Percentiles rank a stretch among this genome's conserved stretches.
These are phyloP conservation scores for Boehmeria nivea DNA, from an alignment of 306 rosid species.

Conservation along the genomic window DNA sequence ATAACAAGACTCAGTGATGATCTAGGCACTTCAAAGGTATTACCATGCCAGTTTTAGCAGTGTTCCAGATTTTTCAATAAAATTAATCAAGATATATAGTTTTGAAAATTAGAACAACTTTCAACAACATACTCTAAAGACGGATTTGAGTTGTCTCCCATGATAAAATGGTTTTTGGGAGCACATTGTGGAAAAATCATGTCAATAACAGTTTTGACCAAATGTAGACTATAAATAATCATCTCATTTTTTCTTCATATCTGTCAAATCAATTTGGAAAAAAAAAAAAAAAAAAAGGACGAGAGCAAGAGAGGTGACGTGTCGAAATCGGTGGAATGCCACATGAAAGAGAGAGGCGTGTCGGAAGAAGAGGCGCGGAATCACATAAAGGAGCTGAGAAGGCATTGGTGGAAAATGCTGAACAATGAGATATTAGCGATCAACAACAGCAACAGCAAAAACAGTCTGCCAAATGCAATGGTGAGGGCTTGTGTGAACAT, in stretches of 20 bases:
- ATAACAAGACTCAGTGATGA: slow-evolving; percentile 21
- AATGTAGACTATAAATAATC: no score
- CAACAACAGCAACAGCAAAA: neutral
- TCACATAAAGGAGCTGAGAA: slow-evolving; percentile 2
- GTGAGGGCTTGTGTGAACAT: slow-evolving; percentile 21
- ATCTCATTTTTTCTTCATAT: no score
- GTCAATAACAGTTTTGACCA: no score
- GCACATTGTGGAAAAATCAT: no score
- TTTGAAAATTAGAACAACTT: no score
- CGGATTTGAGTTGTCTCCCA: no score
- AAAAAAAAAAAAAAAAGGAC: slow-evolving; percentile 20
- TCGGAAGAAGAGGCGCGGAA: slow-evolving; percentile 20
- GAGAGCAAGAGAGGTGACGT: slow-evolving; percentile 32
- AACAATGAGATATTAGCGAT: slow-evolving; percentile 11
- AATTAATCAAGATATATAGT: no score
- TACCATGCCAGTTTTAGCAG: no score
- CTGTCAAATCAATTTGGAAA: no score
- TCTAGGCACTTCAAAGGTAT: slow-evolving; percentile 32
- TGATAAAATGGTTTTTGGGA: no score
- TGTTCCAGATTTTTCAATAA: no score
- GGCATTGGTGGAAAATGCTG: slow-evolving; percentile 19
- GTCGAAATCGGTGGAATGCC: slow-evolving; percentile 24
- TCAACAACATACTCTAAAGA: no score
- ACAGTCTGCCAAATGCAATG: slow-evolving; percentile 12
- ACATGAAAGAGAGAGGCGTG: slow-evolving; percentile 20